phyloP scores from a whole-genome alignment of 2,329 filamentous ascomycete species.

The Aspergillus japonicus region DNA sequence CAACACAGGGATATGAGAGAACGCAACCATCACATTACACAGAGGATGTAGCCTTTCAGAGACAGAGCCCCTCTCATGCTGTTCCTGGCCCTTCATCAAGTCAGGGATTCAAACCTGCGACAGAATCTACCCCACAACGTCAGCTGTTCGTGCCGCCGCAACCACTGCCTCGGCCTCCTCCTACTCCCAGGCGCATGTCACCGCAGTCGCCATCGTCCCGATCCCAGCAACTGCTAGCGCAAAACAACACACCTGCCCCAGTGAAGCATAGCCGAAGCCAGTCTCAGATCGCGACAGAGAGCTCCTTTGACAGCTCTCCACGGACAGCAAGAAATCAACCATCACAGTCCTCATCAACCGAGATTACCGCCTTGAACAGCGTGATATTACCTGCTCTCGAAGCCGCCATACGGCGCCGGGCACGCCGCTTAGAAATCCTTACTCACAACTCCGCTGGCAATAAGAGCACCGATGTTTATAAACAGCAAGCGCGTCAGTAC shows the following conservation, averaged over 20 bases:
- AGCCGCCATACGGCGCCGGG: conserved; percentile 79
- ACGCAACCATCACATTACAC: conserved; percentile 29
- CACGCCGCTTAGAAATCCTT: conserved; percentile 53
- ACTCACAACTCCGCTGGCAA: conserved; percentile 41
- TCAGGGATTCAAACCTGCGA: conserved; percentile 11
- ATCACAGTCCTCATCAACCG: conserved; percentile 43
- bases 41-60: conserved; percentile 35
- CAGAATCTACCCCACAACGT: conserved; percentile 12
- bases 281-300: conserved; percentile 7
- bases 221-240: conserved; percentile 13
- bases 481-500: conserved; percentile 63
- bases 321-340: conserved; percentile 17
- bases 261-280: conserved; percentile 7
- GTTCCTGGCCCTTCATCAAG: conserved; percentile 18
- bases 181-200: conserved; percentile 57
- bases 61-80: conserved; percentile 23
- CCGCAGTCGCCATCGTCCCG: conserved; percentile 35
- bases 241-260: conserved; percentile 9
- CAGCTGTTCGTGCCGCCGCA: conserved; percentile 1
- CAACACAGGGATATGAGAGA: conserved; percentile 24
- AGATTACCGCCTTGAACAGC: conserved; percentile 82
- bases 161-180: conserved; percentile 34
- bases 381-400: conserved; percentile 93
- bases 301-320: conserved; percentile 8
- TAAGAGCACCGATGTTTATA: conserved; percentile 52